Conservation (phyloP, 2,329 filamentous ascomycete species). For the Fusarium sp. region DNA sequence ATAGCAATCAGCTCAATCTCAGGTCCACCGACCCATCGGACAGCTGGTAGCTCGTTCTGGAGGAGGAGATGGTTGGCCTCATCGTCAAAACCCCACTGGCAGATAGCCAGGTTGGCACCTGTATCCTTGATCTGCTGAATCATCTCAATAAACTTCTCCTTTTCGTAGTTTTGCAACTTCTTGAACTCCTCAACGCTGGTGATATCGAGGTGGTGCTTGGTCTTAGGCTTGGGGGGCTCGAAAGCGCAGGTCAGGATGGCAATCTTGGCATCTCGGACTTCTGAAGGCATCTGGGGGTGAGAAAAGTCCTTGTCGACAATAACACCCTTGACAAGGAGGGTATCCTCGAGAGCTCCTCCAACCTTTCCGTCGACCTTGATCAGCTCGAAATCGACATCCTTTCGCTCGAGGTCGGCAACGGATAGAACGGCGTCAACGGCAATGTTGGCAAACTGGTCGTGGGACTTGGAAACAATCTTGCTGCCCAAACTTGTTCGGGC, state of each 20-base stretch:
- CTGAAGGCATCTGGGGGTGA: constrained; percentile 97
- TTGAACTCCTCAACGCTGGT: constrained; percentile 98
- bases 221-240: constrained; percentile 99
- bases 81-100: constrained; percentile 99
- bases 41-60: constrained; percentile 94
- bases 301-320: constrained; percentile 99
- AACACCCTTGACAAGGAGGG: constrained; percentile 94
- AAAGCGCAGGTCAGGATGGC: constrained; percentile 98
- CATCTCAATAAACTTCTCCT: constrained; percentile 97
- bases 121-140: constrained; percentile 98
- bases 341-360: constrained; percentile 91
- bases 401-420: constrained; percentile 93
- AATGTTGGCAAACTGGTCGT: constrained; percentile 98
- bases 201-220: constrained; percentile 99
- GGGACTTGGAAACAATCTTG: constrained; percentile 99
- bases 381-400: constrained; percentile 97
- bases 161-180: constrained; percentile 95
- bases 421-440: constrained; percentile 97
- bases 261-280: constrained; percentile 94
- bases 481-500: constrained; percentile 95
- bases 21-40: constrained; percentile 96
- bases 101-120: constrained; percentile 96
- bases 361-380: constrained; percentile 99
- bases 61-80: constrained; percentile 97
- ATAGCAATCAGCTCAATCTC: constrained; percentile 99